Base-by-base conservation (phyloP, 208 protist genomes). In the Trypanosoma brucei region DNA sequence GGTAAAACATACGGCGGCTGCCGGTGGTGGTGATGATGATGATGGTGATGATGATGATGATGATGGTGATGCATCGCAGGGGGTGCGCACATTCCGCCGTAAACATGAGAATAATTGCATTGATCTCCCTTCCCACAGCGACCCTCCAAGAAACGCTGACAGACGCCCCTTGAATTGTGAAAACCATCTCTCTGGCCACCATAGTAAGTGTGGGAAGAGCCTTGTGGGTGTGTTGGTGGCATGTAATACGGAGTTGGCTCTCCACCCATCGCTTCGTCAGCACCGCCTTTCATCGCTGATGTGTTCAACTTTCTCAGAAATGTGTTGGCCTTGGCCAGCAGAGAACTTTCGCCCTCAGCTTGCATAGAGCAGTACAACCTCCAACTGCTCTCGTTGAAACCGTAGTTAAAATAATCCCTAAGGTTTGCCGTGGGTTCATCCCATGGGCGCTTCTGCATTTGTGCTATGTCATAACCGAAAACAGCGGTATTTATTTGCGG, bases 391-490 rank as follows among this genome's bases (percentile, higher is more conserved):
- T 93, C 86, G 56, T 93, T 88, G 65, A 95, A 95, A 33, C 90
- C 90, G 68, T 93, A 95, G 78, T 95, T 95, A 70, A 95, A 95
- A 81, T 93, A 95, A 55, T 95, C 90, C 62, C 59, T 81, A 35
- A 79, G 48, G 69, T 92, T 92, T n/a, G 78, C 88, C 0, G 67
- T 84, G 1, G 88, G 88, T 44, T 87, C 78, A 8, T 75, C 68
- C 86, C 88, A 95, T 13, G 88, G 88, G 22, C 85, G 78, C 51
- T 80, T 73, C 53, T 78, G 59, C 85, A 95, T 95, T 48, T 86
- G 75, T 2, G 74, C 77, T 49, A 91, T 88, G 64, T 95, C 85
- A 65, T 95, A 95, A 13, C 88, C 88, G 59, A 84, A 95, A 4
- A 80, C 82, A 36, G 83, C 72, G 39, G 68, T 81, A 60, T 77